Evolutionary conservation across 1,284 basidiomycete genomes (phyloP), one percentile per base, ranked within the genome.

Genomic region (Pseudozyma thailandica): DNA sequence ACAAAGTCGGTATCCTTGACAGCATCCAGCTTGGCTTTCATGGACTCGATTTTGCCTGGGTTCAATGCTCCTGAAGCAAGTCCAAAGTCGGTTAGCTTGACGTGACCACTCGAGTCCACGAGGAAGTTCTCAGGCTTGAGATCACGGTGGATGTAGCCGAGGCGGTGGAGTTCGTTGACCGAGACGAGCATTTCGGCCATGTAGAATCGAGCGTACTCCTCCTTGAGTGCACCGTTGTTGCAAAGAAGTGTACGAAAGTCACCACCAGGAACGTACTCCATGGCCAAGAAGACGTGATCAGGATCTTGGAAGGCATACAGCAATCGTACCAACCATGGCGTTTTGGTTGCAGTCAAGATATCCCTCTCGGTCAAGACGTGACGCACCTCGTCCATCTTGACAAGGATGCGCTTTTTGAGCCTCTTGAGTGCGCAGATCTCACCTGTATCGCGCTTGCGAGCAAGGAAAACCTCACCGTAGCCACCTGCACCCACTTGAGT

Each of bases 61-160:
- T 95, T 98, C 55, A 99, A 86, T 1, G 94, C 92, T 31, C 96
- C 96, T 1, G 96, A 96, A 1, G 96, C 96, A 13, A 99, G 87
- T 45, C 96, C 96, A 83, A 98, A 99, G 84, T 99, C 96, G 7
- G 96, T 98, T 44, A 99, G 86, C 85, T 98, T 98, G 83, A 98
- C 95, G 83, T 99, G 96, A 1, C 96, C 96, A 9, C 90, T 90
- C 9, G 91, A 88, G 81, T 98, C 96, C 38, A 99, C 92, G 46
- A 99, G 86, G 87, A 99, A 98, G 85, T 99, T 99, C 91, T 98
- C 95, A 1, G 95, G 95, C 84, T 98, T 98, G 56, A 98, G 86
- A 85, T 98, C 95, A 62, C 95, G 92, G 85, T 98, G 95, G 31
- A 82, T 81, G 66, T 83, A 82, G 30, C 80, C 80, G 1, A 81